Evolutionary conservation across 2,329 filamentous ascomycete genomes (phyloP).

Genomic region (Curvularia sp.): DNA sequence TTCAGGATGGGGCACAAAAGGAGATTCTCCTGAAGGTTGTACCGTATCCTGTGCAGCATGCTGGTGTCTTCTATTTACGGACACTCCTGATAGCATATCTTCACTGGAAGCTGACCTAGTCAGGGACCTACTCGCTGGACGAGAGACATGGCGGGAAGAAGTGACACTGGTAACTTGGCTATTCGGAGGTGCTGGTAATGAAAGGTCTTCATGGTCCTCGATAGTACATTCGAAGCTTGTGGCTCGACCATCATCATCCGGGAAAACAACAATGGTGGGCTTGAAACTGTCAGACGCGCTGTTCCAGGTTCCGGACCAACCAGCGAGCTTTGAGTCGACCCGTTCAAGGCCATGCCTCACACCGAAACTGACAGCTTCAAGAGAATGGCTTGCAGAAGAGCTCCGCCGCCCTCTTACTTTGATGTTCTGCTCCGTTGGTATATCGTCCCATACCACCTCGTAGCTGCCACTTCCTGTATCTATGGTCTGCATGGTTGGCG

Average conservation of each 20-base stretch:
- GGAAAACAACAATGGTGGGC: conserved; percentile 39
- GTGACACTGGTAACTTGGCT: conserved; percentile 35
- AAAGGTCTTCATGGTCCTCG: conserved; percentile 32
- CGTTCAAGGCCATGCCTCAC: conserved; percentile 34
- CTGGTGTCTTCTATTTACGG: neutral
- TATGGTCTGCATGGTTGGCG: conserved; percentile 44
- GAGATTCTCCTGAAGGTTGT: conserved; percentile 5
- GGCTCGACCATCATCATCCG: conserved; percentile 30
- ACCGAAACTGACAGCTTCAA: conserved; percentile 22
- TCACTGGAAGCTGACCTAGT: conserved; percentile 26
- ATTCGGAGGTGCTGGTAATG: conserved; percentile 39
- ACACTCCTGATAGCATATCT: neutral
- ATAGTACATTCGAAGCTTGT: conserved; percentile 19
- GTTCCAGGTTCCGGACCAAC: conserved; percentile 39
- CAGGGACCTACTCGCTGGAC: conserved; percentile 25
- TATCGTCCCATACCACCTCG: conserved; percentile 44
- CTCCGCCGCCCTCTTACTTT: conserved; percentile 19
- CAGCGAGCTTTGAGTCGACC: conserved; percentile 41
- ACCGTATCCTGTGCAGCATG: neutral
- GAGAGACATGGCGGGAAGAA: conserved; percentile 32
- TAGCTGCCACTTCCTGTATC: conserved; percentile 39
- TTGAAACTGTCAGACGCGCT: conserved; percentile 25
- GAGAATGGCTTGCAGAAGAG: conserved; percentile 30
- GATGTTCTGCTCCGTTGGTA: conserved; percentile 21
- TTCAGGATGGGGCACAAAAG: conserved; percentile 18